A percentile compares a stretch with the other conserved stretches of the same genome.
phyloP scores from a whole-genome alignment of 352 stramenopile genomes.

The Globisporangium cylindrosporum region DNA sequence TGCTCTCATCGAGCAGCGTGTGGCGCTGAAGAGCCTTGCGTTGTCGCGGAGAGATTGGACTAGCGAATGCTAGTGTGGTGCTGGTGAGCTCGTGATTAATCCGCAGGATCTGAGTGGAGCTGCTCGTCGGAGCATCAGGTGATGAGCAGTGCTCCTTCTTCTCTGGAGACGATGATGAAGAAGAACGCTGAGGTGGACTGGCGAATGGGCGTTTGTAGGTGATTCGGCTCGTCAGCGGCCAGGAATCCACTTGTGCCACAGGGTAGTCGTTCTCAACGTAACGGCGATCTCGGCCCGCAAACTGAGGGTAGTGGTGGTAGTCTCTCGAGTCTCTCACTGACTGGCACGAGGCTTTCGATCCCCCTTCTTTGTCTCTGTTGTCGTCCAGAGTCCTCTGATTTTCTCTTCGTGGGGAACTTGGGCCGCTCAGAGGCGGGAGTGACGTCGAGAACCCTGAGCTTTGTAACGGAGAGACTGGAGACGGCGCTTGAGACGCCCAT shows the following conservation, averaged over 20 bases:
- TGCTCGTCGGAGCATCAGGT: neutral
- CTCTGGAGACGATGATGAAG: neutral
- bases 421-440: conserved; percentile 4
- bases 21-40: conserved; percentile 27
- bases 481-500: neutral
- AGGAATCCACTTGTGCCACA: conserved; percentile 35
- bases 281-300: neutral
- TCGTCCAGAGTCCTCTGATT: neutral
- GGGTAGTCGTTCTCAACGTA: conserved; percentile 21
- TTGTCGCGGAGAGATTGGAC: conserved; percentile 17
- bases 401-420: conserved; percentile 9
- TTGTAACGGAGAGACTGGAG: neutral
- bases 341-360: neutral
- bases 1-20: conserved; percentile 25
- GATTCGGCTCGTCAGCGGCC: conserved; percentile 28
- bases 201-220: conserved; percentile 13
- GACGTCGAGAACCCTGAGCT: neutral
- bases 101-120: conserved; percentile 3
- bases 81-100: neutral
- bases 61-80: neutral
- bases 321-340: neutral
- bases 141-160: neutral
- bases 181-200: neutral
- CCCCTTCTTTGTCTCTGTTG: neutral
- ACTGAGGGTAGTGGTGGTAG: neutral